phyloP scores from a whole-genome alignment of 116 monocot genomes.

The Zostera marina region DNA sequence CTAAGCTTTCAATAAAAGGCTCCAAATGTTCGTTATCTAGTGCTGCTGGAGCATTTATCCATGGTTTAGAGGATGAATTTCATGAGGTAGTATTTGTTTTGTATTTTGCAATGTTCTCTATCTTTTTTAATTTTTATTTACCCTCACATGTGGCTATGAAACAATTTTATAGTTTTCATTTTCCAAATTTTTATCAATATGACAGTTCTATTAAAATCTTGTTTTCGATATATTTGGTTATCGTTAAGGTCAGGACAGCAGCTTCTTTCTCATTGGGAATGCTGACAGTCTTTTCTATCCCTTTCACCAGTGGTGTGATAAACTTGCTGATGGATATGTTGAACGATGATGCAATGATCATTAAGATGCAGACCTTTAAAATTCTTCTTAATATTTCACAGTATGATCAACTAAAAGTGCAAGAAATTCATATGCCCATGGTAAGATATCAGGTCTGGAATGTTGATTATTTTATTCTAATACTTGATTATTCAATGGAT shows the following conservation, averaged over 20 bases:
- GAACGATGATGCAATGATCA: conserved; percentile 52
- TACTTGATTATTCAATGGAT: too few relatives aligned
- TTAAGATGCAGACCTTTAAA: conserved; percentile 47
- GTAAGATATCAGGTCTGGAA: conserved; percentile 16
- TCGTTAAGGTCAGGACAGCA: conserved; percentile 47
- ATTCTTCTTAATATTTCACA: conserved; percentile 52
- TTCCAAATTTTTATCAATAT: neutral
- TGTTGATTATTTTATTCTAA: too few relatives aligned
- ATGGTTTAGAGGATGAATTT: conserved; percentile 92
- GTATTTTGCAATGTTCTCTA: neutral
- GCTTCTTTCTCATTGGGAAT: conserved; percentile 61
- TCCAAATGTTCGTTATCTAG: conserved; percentile 25
- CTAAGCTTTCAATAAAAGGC: conserved; percentile 6
- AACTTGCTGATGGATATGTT: conserved; percentile 72
- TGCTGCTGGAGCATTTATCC: conserved; percentile 69
- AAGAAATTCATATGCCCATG: conserved; percentile 76
- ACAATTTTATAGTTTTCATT: neutral
- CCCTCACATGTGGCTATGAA: neutral
- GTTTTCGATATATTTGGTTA: neutral
- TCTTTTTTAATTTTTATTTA: neutral
- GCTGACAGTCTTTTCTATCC: conserved; percentile 34
- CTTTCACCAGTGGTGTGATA: conserved; percentile 40
- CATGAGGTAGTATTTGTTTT: conserved; percentile 37
- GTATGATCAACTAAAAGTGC: conserved; percentile 31
- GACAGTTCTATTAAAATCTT: neutral